Evolutionary conservation across 305 asterid genomes (phyloP).

Genomic region (Ilex paraguariensis): DNA sequence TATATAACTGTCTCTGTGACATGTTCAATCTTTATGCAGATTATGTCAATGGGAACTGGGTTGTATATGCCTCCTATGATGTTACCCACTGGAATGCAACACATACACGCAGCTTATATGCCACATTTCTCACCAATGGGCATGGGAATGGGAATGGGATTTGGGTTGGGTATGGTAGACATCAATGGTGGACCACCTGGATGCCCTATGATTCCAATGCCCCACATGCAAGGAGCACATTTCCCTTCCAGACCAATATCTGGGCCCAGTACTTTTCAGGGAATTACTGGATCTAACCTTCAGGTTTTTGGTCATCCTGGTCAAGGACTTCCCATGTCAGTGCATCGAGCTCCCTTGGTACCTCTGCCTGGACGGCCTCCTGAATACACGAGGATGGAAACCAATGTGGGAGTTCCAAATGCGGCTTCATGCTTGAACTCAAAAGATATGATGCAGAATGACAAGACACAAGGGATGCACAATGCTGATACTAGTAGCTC

Average conservation of each 20-base stretch:
- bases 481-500: slow-evolving; percentile 38
- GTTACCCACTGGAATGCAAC: slow-evolving; percentile 65
- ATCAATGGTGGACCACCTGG: slow-evolving; percentile 53
- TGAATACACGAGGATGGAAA: slow-evolving; percentile 13
- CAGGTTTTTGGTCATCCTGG: slow-evolving; percentile 50
- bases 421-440: slow-evolving; percentile 27
- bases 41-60: slow-evolving; percentile 94
- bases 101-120: slow-evolving; percentile 60
- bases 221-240: slow-evolving; percentile 46
- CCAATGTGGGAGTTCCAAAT: neutral
- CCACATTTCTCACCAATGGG: slow-evolving; percentile 68
- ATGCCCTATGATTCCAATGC: slow-evolving; percentile 49
- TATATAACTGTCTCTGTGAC: too few species aligned
- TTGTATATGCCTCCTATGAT: slow-evolving; percentile 80
- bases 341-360: slow-evolving; percentile 36
- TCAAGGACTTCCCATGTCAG: slow-evolving; percentile 46
- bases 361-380: slow-evolving; percentile 39
- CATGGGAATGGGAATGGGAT: slow-evolving; percentile 59
- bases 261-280: slow-evolving; percentile 41
- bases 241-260: slow-evolving; percentile 44
- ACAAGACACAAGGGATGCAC: slow-evolving; percentile 23
- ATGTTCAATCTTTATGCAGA: slow-evolving; percentile 35
- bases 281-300: slow-evolving; percentile 39
- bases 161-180: slow-evolving; percentile 73
- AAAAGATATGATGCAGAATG: slow-evolving; percentile 19